A percentile compares a stretch with the other conserved stretches of the same genome.
phyloP scores from a whole-genome alignment of 441 rosid genomes.

The Populus hybrid region DNA sequence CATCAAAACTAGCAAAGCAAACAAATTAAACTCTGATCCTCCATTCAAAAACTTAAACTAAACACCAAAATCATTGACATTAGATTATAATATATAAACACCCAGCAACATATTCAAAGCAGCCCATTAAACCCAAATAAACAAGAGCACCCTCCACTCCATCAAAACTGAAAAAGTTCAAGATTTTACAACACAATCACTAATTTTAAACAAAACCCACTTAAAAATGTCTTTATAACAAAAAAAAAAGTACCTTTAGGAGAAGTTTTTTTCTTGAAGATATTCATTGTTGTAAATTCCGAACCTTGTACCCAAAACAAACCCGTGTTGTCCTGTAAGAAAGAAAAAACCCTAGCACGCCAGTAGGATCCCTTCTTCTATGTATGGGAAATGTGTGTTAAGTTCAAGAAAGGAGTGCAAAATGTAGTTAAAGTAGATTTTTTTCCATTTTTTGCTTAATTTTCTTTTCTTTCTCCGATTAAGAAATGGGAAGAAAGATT shows the following conservation, averaged over 20 bases:
- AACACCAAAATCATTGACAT: not conserved
- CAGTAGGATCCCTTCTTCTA: not conserved
- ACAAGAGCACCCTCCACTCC: not conserved
- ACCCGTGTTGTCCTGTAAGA: not conserved
- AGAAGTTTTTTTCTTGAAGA: conserved; percentile 85
- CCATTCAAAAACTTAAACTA: not conserved
- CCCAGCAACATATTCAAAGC: not conserved
- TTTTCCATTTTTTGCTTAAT: too few relatives aligned
- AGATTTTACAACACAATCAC: not conserved
- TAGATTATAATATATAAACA: not conserved
- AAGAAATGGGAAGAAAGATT: not conserved
- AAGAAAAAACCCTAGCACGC: not conserved
- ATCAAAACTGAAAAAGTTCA: not conserved
- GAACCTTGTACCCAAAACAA: not conserved
- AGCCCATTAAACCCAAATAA: not conserved
- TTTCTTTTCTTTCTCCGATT: too few relatives aligned
- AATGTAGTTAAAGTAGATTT: not conserved
- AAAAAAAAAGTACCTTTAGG: conserved; percentile 55
- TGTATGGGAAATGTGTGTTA: not conserved
- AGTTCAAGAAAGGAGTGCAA: not conserved
- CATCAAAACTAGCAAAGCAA: not conserved
- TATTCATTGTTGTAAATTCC: conserved; percentile 37
- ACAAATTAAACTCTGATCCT: not conserved
- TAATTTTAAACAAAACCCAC: not conserved
- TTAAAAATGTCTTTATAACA: not conserved